These are phyloP conservation scores for Camellia japonica DNA, from an alignment of 148 eudicot genomes.

Conservation along the genomic window DNA sequence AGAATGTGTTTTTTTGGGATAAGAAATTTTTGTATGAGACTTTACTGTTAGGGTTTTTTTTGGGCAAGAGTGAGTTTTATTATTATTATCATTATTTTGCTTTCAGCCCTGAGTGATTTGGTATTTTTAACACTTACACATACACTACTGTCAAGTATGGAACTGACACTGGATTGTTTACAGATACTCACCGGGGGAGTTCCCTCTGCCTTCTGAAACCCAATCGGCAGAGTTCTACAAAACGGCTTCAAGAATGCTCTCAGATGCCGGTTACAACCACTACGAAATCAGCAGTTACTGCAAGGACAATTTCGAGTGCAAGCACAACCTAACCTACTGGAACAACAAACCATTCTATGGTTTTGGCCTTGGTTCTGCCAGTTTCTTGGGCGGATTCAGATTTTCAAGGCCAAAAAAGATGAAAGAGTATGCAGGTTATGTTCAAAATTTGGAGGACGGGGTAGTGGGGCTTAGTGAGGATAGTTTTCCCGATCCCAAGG, in stretches of 20 bases:
- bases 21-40: no score
- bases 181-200: slow-evolving; percentile 95
- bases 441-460: slow-evolving; percentile 63
- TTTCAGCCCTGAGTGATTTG: not conserved
- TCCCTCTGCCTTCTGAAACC: slow-evolving; percentile 80
- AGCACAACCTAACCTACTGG: slow-evolving; percentile 89
- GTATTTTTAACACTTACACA: not conserved
- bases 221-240: slow-evolving; percentile 79
- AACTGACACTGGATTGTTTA: slow-evolving; percentile 15
- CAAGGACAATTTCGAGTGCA: slow-evolving; percentile 73
- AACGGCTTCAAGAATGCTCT: slow-evolving; percentile 76
- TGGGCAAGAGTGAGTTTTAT: no score
- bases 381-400: slow-evolving; percentile 65
- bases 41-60: no score
- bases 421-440: slow-evolving; percentile 62
- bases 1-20: no score
- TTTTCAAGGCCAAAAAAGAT: slow-evolving; percentile 82
- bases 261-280: slow-evolving; percentile 68
- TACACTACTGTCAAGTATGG: not conserved
- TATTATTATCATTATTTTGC: no score
- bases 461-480: slow-evolving; percentile 15
- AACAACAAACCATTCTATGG: slow-evolving; percentile 63
- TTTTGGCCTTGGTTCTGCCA: slow-evolving; percentile 91
- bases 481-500: slow-evolving; percentile 37
- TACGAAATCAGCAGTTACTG: slow-evolving; percentile 93